These are phyloP conservation scores for Sporothrix euskadiensis DNA, from an alignment of 2,329 filamentous ascomycete species.

Conservation along the genomic window DNA sequence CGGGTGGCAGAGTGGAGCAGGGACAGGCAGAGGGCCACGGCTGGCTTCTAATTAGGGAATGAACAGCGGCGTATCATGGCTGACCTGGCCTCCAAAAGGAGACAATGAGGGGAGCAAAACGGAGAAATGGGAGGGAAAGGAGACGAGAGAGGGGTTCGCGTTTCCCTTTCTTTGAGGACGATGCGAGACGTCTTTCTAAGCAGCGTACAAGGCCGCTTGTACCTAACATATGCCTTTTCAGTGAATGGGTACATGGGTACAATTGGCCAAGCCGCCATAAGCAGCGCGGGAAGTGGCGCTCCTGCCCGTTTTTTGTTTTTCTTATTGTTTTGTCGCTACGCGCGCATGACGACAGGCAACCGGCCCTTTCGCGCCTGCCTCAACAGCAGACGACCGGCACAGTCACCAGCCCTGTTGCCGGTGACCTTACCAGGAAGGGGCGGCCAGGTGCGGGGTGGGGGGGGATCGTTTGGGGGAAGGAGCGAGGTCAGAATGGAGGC, in stretches of 20 bases:
- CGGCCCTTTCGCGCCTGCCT: neutral
- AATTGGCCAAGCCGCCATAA: neutral
- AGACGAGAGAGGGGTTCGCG: conserved; percentile 8
- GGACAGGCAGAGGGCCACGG: neutral
- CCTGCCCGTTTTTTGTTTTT: neutral
- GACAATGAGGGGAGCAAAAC: neutral
- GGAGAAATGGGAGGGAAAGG: neutral
- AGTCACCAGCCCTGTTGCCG: conserved; percentile 21
- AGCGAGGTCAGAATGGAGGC: neutral
- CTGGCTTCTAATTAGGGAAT: conserved; percentile 5
- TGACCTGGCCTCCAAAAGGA: conserved; percentile 6
- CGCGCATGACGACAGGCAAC: conserved; percentile 21
- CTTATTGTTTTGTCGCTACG: neutral
- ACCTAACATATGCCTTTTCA: neutral
- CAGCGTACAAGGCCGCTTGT: conserved; percentile 1
- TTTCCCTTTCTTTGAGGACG: neutral
- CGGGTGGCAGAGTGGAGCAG: conserved; percentile 22
- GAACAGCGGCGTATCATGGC: neutral
- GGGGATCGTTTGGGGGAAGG: neutral
- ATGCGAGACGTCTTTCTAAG: neutral
- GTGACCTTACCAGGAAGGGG: conserved; percentile 14
- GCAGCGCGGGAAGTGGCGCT: neutral
- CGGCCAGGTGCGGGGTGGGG: conserved; percentile 12
- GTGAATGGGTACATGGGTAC: neutral
- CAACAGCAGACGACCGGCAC: conserved; percentile 10